Conservation (phyloP, 1,139 yeast species). For the Wickerhamomyces sp. region DNA sequence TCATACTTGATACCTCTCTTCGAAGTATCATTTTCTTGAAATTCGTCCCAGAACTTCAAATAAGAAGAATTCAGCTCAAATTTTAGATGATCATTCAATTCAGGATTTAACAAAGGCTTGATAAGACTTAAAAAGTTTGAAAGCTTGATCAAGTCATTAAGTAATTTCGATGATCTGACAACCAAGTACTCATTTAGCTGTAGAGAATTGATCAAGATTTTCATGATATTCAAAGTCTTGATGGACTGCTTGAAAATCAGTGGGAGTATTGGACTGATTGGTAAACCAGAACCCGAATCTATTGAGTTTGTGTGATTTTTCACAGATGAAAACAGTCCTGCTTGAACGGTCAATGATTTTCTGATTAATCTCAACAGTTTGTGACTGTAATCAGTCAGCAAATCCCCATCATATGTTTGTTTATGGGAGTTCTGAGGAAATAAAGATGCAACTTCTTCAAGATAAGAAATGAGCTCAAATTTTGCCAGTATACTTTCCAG, state of each 20-base stretch:
- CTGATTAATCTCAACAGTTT: conserved; percentile 39
- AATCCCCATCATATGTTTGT: conserved; percentile 30
- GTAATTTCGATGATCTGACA: conserved; percentile 17
- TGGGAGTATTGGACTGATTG: conserved; percentile 24
- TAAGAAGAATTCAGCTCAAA: conserved; percentile 18
- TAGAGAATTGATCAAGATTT: conserved; percentile 23
- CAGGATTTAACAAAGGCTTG: conserved; percentile 24
- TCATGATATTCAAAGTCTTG: conserved; percentile 20
- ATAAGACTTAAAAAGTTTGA: conserved; percentile 22
- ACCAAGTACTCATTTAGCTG: conserved; percentile 21
- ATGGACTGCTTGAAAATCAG: conserved; percentile 23
- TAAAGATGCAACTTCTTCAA: conserved; percentile 25
- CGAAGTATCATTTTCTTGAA: conserved; percentile 4
- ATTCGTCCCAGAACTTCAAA: conserved; percentile 19
- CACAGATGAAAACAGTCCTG: conserved; percentile 9
- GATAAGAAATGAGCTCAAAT: conserved; percentile 29
- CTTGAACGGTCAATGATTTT: conserved; percentile 12
- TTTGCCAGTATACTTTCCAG: conserved; percentile 28
- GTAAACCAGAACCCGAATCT: conserved; percentile 8
- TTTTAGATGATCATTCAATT: conserved; percentile 22
- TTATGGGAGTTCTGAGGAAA: conserved; percentile 1
- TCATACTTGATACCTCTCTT: neutral
- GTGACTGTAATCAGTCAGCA: conserved; percentile 41
- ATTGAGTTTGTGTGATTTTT: conserved; percentile 20
- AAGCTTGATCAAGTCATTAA: conserved; percentile 24